A percentile compares a stretch with the other conserved stretches of the same genome.
These are phyloP conservation scores for Septoria petroselini DNA, from an alignment of 2,329 filamentous ascomycete species.

Conservation along the genomic window DNA sequence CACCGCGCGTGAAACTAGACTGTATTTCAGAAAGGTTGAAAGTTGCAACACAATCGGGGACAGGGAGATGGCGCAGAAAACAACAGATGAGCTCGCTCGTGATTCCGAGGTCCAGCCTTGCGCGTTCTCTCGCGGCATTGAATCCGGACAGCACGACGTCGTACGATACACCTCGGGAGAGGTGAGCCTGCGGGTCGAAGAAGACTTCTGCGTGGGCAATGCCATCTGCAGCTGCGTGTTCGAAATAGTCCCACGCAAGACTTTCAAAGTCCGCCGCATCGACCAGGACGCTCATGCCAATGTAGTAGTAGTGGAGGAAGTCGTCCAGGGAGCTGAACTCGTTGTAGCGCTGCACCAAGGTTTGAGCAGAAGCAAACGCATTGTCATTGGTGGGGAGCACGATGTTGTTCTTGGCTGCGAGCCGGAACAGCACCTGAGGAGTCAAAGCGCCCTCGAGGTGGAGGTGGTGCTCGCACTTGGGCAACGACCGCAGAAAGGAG, in stretches of 20 bases:
- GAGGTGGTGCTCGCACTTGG: constrained; percentile 76
- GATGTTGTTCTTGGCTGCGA: constrained; percentile 66
- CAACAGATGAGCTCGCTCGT: constrained; percentile 67
- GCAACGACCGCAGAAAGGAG: constrained; percentile 61
- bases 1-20: constrained; percentile 4
- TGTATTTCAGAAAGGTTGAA: constrained; percentile 47
- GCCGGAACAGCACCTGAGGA: constrained; percentile 65
- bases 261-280: constrained; percentile 66
- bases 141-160: constrained; percentile 64
- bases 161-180: constrained; percentile 60
- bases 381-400: constrained; percentile 55
- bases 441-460: constrained; percentile 75
- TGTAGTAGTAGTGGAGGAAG: constrained; percentile 76
- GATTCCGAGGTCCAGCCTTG: constrained; percentile 61
- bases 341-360: constrained; percentile 62
- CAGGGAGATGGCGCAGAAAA: constrained; percentile 67
- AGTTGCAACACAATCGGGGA: constrained; percentile 52
- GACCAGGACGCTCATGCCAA: constrained; percentile 68
- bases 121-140: constrained; percentile 57
- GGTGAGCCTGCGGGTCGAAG: constrained; percentile 77
- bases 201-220: constrained; percentile 49
- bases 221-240: constrained; percentile 64
- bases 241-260: constrained; percentile 69
- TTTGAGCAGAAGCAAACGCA: constrained; percentile 59
- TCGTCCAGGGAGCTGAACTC: constrained; percentile 69